phyloP scores from a whole-genome alignment of 345 rosid genomes.

The Salix caprea region DNA sequence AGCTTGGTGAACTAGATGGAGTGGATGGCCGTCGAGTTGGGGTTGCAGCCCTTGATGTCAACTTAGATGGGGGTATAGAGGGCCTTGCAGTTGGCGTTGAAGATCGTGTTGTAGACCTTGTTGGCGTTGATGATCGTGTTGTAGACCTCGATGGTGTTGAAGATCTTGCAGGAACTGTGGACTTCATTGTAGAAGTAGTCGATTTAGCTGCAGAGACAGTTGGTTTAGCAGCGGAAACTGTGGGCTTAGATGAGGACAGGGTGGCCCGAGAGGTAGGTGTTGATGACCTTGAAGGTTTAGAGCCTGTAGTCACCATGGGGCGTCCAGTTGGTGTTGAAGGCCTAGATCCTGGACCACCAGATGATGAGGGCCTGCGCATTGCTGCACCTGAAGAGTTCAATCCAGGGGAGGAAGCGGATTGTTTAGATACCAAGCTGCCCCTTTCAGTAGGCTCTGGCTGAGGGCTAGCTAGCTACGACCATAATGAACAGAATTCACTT shows the following conservation, averaged over 20 bases:
- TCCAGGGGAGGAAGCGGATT: conserved; percentile 67
- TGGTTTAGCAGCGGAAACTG: conserved; percentile 34
- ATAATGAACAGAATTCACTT: conserved; percentile 19
- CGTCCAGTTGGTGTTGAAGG: conserved; percentile 86
- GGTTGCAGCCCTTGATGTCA: conserved; percentile 71
- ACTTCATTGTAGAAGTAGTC: conserved; percentile 37
- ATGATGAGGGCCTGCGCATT: conserved; percentile 84
- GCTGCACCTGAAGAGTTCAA: conserved; percentile 54
- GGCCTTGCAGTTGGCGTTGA: conserved; percentile 85
- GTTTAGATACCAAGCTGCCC: conserved; percentile 61
- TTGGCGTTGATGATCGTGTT: conserved; percentile 67
- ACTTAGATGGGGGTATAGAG: conserved; percentile 60
- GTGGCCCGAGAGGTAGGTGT: conserved; percentile 84
- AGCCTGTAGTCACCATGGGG: conserved; percentile 44
- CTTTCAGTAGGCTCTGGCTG: conserved; percentile 56
- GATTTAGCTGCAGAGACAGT: conserved; percentile 34
- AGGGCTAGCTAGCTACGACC: conserved; percentile 60
- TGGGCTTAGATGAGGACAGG: conserved; percentile 49
- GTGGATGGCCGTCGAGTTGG: conserved; percentile 80
- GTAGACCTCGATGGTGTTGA: conserved; percentile 85
- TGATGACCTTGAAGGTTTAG: conserved; percentile 69
- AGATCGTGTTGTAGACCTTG: conserved; percentile 66
- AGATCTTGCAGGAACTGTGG: conserved; percentile 67
- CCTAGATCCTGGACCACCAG: conserved; percentile 94
- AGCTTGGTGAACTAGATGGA: conserved; percentile 44